Evolutionary conservation across 306 rosid genomes (phyloP).

Genomic region (Vigna unguiculata): DNA sequence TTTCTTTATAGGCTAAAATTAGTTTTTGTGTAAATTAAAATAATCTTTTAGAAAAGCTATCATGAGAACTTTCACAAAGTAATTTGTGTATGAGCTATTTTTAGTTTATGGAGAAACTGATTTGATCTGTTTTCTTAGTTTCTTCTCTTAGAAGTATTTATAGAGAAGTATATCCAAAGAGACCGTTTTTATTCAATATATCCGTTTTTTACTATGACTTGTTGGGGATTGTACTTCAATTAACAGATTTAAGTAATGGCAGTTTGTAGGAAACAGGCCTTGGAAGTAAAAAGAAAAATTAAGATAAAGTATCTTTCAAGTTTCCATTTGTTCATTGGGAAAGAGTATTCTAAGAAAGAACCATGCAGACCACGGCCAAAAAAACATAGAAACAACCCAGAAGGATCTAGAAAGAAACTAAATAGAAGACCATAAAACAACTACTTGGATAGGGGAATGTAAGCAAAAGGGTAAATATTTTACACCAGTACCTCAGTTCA

Average conservation of each 20-base stretch:
- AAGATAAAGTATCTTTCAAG: background rate
- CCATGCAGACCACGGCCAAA: background rate
- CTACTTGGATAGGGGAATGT: background rate
- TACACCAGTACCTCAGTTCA: too few relatives aligned
- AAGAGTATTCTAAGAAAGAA: background rate
- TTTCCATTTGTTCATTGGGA: background rate
- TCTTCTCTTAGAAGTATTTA: too few relatives aligned
- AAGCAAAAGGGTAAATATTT: background rate
- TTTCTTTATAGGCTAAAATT: too few relatives aligned
- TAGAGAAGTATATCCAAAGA: too few relatives aligned
- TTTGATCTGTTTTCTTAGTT: too few relatives aligned
- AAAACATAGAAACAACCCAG: background rate
- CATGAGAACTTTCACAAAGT: too few relatives aligned
- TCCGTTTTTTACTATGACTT: background rate
- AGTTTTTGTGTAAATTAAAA: too few relatives aligned
- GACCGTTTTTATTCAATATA: background rate
- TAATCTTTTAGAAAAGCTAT: too few relatives aligned
- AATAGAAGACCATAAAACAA: background rate
- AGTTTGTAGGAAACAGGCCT: background rate
- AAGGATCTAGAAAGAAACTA: slow-evolving; percentile 10
- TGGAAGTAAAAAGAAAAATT: background rate
- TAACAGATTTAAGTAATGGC: background rate
- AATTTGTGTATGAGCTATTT: too few relatives aligned
- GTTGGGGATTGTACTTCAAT: background rate
- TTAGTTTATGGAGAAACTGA: too few relatives aligned